Base-by-base conservation (phyloP, 495 filamentous ascomycete species). In the Aspergillus panamensis region DNA sequence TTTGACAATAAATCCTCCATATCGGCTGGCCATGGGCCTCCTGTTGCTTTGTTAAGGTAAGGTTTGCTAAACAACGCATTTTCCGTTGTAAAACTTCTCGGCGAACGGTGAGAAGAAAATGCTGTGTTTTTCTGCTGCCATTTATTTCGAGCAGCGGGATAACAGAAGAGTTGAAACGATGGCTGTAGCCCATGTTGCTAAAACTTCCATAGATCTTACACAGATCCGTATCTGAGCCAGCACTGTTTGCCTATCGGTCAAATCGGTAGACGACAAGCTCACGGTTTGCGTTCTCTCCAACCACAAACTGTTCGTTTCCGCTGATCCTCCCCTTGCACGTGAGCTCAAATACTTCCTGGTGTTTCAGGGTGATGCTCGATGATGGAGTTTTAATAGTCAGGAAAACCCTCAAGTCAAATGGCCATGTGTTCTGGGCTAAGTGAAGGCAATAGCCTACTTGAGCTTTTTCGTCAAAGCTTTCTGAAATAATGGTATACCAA, bases 271-370 rank as follows among this genome's bases (percentile, higher is more conserved):
- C 64, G 0, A 83, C 80, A 44, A 88, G 66, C 48, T 77, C 75
- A 32, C 80, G 73, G 9, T 68, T 64, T 2, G 64, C 54, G 60
- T 84, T 84, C 67, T 87, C 82, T 5, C 86, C 85, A 10, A 88
- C 61, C 16, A 88, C 44, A 76, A 84, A 88, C 29, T 80, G 64
- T 65, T 89, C 86, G 59, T 84, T 82, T 0, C 85, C 86, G 45
- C 67, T 75, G 21, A 89, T 80, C 59, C 76, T 80, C 3, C 84
- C 85, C 60, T 75, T 78, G 0, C 64, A 75, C 14, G 80, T 60
- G 17, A 89, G 66, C 60, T 85, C 73, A n/a, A 62, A 59, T 66
- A 80, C 82, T 45, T 82, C 68, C 8, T 70, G 66, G 29, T 78
- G 75, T 7, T 62, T 62, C 8, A 84, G 64, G 13, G 72, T 72